Conservation (phyloP, 169 alveolate species). For the Cystoisospora suis region DNA sequence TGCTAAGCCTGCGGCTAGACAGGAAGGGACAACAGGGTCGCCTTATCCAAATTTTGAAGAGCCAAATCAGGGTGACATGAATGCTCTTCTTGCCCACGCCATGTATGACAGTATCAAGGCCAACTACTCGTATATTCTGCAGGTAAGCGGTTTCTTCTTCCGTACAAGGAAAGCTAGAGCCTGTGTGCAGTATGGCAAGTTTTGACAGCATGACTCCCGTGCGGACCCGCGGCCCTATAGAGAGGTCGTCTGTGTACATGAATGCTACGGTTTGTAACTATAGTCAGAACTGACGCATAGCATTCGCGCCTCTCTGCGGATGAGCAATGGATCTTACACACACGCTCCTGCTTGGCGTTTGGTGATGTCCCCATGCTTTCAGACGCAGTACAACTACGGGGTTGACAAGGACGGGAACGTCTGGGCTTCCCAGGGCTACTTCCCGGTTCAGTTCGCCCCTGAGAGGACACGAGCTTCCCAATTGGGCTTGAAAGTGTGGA, state of each 20-base stretch:
- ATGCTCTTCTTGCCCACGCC: slow-evolving; percentile 6
- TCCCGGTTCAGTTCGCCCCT: slow-evolving; percentile 23
- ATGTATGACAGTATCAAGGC: slow-evolving; percentile 6
- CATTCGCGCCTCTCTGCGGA: too few species aligned
- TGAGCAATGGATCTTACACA: too few species aligned
- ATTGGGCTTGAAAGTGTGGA: too few species aligned
- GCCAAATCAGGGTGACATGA: neutral
- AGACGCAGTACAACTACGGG: slow-evolving; percentile 42
- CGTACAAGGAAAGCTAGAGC: too few species aligned
- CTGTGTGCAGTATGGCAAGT: too few species aligned
- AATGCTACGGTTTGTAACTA: too few species aligned
- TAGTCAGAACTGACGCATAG: too few species aligned
- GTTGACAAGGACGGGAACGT: neutral
- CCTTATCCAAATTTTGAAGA: neutral
- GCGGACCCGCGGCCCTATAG: too few species aligned
- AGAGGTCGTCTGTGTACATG: too few species aligned
- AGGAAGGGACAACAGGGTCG: neutral
- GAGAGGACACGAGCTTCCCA: slow-evolving; percentile 1
- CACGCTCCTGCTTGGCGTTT: too few species aligned
- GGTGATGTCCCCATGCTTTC: neutral
- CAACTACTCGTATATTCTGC: slow-evolving; percentile 5
- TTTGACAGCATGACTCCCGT: too few species aligned
- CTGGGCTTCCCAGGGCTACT: slow-evolving; percentile 13
- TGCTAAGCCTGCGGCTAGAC: slow-evolving; percentile 14
- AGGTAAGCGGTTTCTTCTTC: neutral